These are phyloP conservation scores for Diaporthe longicolla DNA, from an alignment of 2,329 filamentous ascomycete genomes.

Conservation along the genomic window DNA sequence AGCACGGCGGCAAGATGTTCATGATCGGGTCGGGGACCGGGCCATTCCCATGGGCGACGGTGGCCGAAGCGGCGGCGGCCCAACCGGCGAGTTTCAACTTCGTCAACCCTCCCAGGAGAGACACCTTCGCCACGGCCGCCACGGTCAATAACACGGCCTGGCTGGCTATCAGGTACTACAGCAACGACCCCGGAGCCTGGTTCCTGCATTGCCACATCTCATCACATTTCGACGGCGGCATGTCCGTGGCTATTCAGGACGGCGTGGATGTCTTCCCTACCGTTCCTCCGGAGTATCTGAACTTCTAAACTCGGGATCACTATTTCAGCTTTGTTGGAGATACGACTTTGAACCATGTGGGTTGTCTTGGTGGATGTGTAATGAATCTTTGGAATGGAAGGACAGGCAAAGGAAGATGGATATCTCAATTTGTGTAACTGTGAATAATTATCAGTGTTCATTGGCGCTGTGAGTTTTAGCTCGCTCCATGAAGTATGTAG, in stretches of 20 bases:
- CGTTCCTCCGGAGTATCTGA: constrained; percentile 56
- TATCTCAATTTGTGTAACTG: not conserved
- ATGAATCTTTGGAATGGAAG: not conserved
- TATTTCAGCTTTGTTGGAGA: not conserved
- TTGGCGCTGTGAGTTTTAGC: not conserved
- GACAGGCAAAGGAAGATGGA: not conserved
- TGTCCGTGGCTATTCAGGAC: constrained; percentile 67
- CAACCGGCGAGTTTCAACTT: constrained; percentile 69
- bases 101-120: constrained; percentile 66
- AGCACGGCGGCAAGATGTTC: constrained; percentile 74
- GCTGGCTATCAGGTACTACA: constrained; percentile 68
- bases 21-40: constrained; percentile 67
- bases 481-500: not conserved
- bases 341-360: not conserved
- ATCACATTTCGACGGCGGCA: constrained; percentile 58
- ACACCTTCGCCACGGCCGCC: constrained; percentile 59
- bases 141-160: constrained; percentile 54
- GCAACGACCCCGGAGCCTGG: constrained; percentile 67
- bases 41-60: constrained; percentile 64
- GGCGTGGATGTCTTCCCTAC: constrained; percentile 60
- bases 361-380: not conserved
- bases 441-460: not conserved
- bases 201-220: constrained; percentile 52
- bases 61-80: constrained; percentile 65
- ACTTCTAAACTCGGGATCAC: not conserved